Conservation (phyloP, 176 grass and related monocot genomes). For the Zoysia japonica region DNA sequence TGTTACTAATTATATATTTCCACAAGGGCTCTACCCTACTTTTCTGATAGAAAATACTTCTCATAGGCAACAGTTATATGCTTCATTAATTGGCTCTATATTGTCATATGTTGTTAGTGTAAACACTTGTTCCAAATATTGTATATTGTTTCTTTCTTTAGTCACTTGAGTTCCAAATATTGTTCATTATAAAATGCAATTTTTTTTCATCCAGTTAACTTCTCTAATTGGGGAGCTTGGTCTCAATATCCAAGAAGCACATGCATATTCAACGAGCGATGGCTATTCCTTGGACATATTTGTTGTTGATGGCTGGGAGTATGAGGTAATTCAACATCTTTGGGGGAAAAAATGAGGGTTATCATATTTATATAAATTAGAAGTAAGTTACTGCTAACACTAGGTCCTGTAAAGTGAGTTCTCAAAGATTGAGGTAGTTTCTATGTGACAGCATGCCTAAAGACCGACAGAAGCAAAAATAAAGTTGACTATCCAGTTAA, state of each 20-base stretch:
- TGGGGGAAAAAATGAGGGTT: not conserved
- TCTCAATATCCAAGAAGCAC: constrained; percentile 79
- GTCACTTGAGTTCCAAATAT: not conserved
- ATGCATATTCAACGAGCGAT: constrained; percentile 73
- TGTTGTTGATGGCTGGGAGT: constrained; percentile 67
- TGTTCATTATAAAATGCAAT: constrained; percentile 5
- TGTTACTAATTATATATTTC: not conserved
- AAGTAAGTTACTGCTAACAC: not conserved
- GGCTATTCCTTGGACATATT: constrained; percentile 82
- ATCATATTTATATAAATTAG: not conserved
- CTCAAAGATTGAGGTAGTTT: not conserved
- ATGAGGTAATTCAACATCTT: constrained; percentile 51
- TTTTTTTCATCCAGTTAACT: constrained; percentile 50
- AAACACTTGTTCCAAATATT: not conserved
- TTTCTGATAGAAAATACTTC: not conserved
- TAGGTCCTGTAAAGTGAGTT: not conserved
- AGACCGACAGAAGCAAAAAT: constrained; percentile 29
- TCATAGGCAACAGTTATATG: constrained; percentile 4
- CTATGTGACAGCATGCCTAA: constrained; percentile 22
- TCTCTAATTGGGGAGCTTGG: constrained; percentile 67
- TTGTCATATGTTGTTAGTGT: not conserved
- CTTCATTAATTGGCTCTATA: constrained; percentile 9
- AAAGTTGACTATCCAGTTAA: constrained; percentile 24
- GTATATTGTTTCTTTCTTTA: constrained; percentile 13
- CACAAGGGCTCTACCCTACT: not conserved